Conservation (phyloP, 352 stramenopile genomes). For the Phytophthora brassicae region DNA sequence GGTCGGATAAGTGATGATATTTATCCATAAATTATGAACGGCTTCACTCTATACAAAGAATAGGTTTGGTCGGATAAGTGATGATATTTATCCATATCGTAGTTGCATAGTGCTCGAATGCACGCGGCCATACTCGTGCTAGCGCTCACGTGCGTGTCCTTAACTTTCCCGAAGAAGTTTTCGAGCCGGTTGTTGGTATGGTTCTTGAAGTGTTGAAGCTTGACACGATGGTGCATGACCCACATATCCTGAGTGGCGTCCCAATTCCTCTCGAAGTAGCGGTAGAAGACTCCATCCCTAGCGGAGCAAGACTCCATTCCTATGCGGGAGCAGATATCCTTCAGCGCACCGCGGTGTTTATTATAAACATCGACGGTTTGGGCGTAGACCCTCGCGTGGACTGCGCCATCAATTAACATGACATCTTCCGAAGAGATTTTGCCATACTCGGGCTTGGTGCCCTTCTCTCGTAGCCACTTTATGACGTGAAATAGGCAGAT, state of each 20-base stretch:
- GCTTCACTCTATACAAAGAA: too few species aligned
- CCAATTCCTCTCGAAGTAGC: neutral
- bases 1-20: too few species aligned
- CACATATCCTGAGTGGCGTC: neutral
- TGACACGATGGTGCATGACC: neutral
- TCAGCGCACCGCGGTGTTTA: neutral
- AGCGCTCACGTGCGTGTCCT: neutral
- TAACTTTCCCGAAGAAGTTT: neutral
- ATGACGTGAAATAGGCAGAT: neutral
- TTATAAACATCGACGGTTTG: neutral
- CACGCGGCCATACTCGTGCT: neutral
- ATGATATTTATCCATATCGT: too few species aligned
- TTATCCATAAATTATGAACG: too few species aligned
- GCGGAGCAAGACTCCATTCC: too few species aligned
- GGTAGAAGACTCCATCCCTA: too few species aligned
- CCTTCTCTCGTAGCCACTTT: conserved; percentile 14
- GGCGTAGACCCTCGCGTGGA: neutral
- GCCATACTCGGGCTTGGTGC: neutral
- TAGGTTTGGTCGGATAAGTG: too few species aligned
- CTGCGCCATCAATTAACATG: neutral
- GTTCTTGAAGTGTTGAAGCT: neutral
- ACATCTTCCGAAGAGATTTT: neutral
- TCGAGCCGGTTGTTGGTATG: neutral
- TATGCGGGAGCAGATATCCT: conserved; percentile 6
- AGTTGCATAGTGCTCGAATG: neutral